These are phyloP conservation scores for Coniferiporia weirii DNA, from an alignment of 1,284 basidiomycete genomes.

Conservation along the genomic window DNA sequence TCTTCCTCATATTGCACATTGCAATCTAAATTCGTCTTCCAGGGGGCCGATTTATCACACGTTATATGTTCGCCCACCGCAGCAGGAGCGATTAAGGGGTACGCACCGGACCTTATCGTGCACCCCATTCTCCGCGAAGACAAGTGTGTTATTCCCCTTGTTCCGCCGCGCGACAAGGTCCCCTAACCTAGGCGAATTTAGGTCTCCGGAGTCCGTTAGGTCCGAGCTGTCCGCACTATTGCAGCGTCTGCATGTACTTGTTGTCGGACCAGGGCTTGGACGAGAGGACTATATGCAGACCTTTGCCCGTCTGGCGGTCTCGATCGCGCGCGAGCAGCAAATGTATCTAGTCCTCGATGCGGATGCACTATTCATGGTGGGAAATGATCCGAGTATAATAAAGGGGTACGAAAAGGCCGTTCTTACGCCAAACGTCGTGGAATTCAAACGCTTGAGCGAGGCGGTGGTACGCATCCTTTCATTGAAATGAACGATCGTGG, in stretches of 20 bases:
- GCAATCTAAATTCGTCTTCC: background rate
- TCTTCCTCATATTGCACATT: constrained; percentile 14
- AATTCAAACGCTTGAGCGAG: constrained; percentile 84
- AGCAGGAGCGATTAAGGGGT: constrained; percentile 90
- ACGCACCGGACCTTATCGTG: constrained; percentile 93
- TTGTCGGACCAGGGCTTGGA: constrained; percentile 91
- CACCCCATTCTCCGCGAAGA: constrained; percentile 81
- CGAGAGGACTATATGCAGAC: constrained; percentile 87
- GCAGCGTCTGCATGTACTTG: constrained; percentile 83
- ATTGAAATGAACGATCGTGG: background rate
- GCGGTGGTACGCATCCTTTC: constrained; percentile 46
- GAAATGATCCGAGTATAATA: constrained; percentile 71
- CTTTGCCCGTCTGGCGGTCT: constrained; percentile 58
- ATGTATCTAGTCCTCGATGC: constrained; percentile 94
- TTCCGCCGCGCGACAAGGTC: constrained; percentile 4
- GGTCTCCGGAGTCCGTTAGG: constrained; percentile 44
- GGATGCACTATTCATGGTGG: constrained; percentile 79
- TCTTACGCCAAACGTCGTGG: constrained; percentile 92
- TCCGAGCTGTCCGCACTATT: constrained; percentile 67
- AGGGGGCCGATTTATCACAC: constrained; percentile 94
- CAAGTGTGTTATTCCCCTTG: constrained; percentile 29
- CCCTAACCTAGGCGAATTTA: constrained; percentile 22
- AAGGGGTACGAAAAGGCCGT: constrained; percentile 78
- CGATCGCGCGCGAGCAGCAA: constrained; percentile 34
- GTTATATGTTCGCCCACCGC: constrained; percentile 94